phyloP scores from a whole-genome alignment of 2,329 filamentous ascomycete species.

The Beauveria medogensis region DNA sequence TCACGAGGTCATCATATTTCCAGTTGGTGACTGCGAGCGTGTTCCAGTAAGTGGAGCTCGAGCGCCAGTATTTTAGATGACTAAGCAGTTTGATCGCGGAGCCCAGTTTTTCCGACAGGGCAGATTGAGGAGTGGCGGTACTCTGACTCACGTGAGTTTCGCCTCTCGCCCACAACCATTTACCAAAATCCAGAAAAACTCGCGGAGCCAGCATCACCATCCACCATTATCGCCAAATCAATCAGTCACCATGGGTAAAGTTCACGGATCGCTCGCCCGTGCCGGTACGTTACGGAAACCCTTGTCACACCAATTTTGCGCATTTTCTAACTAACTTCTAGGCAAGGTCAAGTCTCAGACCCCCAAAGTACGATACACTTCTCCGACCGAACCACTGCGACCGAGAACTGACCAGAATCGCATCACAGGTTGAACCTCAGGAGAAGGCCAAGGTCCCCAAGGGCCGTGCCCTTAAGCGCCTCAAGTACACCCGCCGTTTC shows the following conservation, averaged over 20 bases:
- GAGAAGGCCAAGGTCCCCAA: constrained; percentile 97
- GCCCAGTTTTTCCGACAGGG: constrained; percentile 11
- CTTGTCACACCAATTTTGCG: constrained; percentile 11
- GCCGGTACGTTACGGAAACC: constrained; percentile 40
- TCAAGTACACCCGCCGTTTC: constrained; percentile 94
- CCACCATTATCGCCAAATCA: constrained; percentile 29
- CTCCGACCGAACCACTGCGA: constrained; percentile 16
- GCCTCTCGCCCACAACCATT: constrained; percentile 30
- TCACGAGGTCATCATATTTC: not conserved
- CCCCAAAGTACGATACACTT: constrained; percentile 61
- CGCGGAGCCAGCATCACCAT: constrained; percentile 23
- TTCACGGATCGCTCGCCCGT: constrained; percentile 90
- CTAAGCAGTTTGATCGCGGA: not conserved
- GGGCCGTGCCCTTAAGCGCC: constrained; percentile 95
- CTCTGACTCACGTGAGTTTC: constrained; percentile 29
- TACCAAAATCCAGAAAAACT: constrained; percentile 31
- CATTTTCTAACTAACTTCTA: constrained; percentile 52
- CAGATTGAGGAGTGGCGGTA: not conserved
- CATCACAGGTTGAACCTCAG: constrained; percentile 66
- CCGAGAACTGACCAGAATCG: constrained; percentile 23
- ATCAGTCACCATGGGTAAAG: constrained; percentile 71
- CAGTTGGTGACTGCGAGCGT: no score
- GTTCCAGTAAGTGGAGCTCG: not conserved
- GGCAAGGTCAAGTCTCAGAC: constrained; percentile 98
- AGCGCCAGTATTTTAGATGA: not conserved